Evolutionary conservation across 352 stramenopile species (phyloP), one percentile per base, ranked within the genome.

Genomic region (Phytophthora palmivora): DNA sequence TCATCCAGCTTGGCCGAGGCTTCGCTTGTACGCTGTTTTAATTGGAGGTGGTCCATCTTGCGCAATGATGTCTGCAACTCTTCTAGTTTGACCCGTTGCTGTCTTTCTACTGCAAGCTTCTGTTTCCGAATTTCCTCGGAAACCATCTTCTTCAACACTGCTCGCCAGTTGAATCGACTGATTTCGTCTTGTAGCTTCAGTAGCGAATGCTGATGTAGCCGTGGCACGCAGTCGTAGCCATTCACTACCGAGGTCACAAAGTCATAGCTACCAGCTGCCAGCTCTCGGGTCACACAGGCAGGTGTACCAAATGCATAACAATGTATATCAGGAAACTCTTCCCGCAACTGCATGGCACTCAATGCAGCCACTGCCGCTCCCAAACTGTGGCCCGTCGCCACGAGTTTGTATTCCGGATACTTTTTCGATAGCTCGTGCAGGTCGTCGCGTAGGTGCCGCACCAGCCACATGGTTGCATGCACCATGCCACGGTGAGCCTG

Each of bases 401-500:
- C 61, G 9, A 95, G 6, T 1, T 55, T 56, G 63, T 92, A 93
- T 10, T 83, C 71, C 19, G 77, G 74, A 55, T 93, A 66, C 16
- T 78, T 48, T 8, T 44, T 33, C 1, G 59, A 60, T 14, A 92
- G 61, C 38, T 73, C 38, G 11, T 65, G 41, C 18, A 95, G 58
- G 30, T 92, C 81, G 10, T 67, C 37, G n/a, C 71, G 59, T 15
- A 92, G 49, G 16, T 89, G 76, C 14, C 66, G 66, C 32, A 89
- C 79, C 9, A 95, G 76, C 86, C 82, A 93, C 18, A 76, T 72
- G 4, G 86, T 74, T 4, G 86, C 80, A 36, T 92, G 86, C 12
- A 91, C 84, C 66, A 95, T 95, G 14, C 86, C 86, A n/a, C 86
- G 82, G 58, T 95, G 86, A 10, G 79, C 86, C 55, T 95, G 79